phyloP scores from a whole-genome alignment of 2,329 filamentous ascomycete genomes.

The Fusarium solani-melongenae region DNA sequence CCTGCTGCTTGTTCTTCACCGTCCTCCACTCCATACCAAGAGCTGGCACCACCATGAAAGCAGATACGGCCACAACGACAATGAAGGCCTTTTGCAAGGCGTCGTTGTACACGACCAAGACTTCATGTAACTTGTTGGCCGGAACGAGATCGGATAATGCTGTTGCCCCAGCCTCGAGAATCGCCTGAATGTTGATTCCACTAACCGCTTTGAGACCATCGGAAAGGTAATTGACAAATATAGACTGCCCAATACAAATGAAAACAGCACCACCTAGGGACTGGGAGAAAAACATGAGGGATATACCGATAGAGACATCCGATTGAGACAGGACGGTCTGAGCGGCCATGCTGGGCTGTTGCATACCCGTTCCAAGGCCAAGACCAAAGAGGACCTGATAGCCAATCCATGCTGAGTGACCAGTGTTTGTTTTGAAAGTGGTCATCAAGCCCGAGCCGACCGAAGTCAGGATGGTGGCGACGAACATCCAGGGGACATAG shows the following conservation, averaged over 20 bases:
- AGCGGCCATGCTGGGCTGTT: constrained; percentile 57
- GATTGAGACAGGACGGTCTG: constrained; percentile 60
- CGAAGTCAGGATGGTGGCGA: constrained; percentile 50
- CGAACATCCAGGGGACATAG: constrained; percentile 49
- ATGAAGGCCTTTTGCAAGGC: constrained; percentile 14
- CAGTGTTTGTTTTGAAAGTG: constrained; percentile 58
- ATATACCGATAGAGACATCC: constrained; percentile 58
- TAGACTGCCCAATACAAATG: constrained; percentile 11
- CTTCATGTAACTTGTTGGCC: background rate
- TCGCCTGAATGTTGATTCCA: background rate
- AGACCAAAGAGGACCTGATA: constrained; percentile 65
- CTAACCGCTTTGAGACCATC: background rate
- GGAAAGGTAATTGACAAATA: constrained; percentile 15
- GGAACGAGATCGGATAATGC: background rate
- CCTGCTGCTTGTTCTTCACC: constrained; percentile 21
- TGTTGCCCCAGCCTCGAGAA: background rate
- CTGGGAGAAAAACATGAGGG: constrained; percentile 15
- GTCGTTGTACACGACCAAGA: constrained; percentile 13
- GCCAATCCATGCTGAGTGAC: constrained; percentile 63
- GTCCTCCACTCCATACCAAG: constrained; percentile 28
- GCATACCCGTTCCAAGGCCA: constrained; percentile 59
- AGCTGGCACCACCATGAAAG: constrained; percentile 9
- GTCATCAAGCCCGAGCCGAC: constrained; percentile 64
- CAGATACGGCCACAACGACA: constrained; percentile 4
- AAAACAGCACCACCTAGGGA: constrained; percentile 11